Evolutionary conservation across 495 filamentous ascomycete genomes (phyloP), one percentile per base, ranked within the genome.

Genomic region (Penicillium alfredii): DNA sequence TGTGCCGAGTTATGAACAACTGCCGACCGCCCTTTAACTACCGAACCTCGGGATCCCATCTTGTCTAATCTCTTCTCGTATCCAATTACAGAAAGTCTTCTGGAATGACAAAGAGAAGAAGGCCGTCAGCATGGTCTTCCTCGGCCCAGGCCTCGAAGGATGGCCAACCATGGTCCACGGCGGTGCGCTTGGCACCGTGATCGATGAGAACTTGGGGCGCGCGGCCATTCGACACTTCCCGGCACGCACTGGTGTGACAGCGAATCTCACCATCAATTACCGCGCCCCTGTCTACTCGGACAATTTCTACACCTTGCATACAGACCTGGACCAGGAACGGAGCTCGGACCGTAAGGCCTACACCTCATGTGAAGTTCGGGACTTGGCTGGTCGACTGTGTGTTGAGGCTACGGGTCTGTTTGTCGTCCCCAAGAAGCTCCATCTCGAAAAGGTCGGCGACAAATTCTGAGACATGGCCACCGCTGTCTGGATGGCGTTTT

Each of bases 141-240:
- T 90, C 25, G 86, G 86, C 19, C 29, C 53, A 1, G 75, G 66
- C 9, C 50, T 80, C 13, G 64, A 76, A 20, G 84, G 86, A 2
- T 89, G 82, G 82, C 84, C 84, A n/a, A 74, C 73, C 2, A 64
- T 87, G 13, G 77, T 82, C 33, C 86, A 93, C 60, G 86, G 86
- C 11, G 86, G 86, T 11, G 68, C 71, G 2, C 66, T 86, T 23
- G 84, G 78, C 3, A 88, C 82, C 0, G 51, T 88, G 6, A 56
- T 89, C 20, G 82, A 86, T 54, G 86, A 93, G 46, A 56, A 61
- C 25, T 45, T 71, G 13, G 64, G 61, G 26, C 63, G 64, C 9
- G 53, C 59, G 14, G 66, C 64, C 4, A 53, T 70, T 33, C 56
- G 57, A 33, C 45, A 58, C 33, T 49, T 71, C 29, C 67, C 64